Conservation (phyloP, 306 rosid genomes). For the Dryas alaskensis region DNA sequence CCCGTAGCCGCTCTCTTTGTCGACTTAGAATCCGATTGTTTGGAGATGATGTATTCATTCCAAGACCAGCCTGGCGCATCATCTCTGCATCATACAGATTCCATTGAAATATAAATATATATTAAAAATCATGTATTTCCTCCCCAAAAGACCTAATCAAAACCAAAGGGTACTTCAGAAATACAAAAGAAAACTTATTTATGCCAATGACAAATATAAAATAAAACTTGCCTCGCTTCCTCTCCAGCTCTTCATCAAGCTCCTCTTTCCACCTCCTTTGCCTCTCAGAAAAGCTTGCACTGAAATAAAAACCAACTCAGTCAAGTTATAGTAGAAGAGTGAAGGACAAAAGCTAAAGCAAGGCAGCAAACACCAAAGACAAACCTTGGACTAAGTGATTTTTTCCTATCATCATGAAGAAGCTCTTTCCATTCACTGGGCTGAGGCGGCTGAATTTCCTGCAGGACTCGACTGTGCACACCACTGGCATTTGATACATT, state of each 20-base stretch:
- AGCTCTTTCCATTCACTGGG: constrained; percentile 53
- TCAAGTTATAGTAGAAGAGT: neutral
- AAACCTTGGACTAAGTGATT: constrained; percentile 54
- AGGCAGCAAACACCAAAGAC: constrained; percentile 21
- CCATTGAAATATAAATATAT: constrained; percentile 3
- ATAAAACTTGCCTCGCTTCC: constrained; percentile 61
- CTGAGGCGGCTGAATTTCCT: constrained; percentile 78
- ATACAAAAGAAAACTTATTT: neutral
- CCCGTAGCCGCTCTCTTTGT: constrained; percentile 29
- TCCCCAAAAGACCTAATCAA: no score
- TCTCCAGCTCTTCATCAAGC: constrained; percentile 74
- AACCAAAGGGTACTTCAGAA: no score
- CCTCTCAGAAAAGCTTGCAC: constrained; percentile 66
- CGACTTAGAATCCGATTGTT: constrained; percentile 44
- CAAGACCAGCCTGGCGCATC: constrained; percentile 65
- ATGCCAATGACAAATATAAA: constrained; percentile 4
- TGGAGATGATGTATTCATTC: constrained; percentile 62
- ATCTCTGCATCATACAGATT: constrained; percentile 57
- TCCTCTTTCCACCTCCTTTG: constrained; percentile 92
- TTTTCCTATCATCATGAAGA: constrained; percentile 42
- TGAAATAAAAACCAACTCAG: constrained; percentile 31
- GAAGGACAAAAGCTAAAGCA: constrained; percentile 19
- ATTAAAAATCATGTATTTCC: constrained; percentile 16
- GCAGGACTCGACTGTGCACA: constrained; percentile 52
- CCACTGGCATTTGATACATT: constrained; percentile 38